phyloP scores from a whole-genome alignment of 768 basidiomycete species.

The Cystobasidium tubakii region DNA sequence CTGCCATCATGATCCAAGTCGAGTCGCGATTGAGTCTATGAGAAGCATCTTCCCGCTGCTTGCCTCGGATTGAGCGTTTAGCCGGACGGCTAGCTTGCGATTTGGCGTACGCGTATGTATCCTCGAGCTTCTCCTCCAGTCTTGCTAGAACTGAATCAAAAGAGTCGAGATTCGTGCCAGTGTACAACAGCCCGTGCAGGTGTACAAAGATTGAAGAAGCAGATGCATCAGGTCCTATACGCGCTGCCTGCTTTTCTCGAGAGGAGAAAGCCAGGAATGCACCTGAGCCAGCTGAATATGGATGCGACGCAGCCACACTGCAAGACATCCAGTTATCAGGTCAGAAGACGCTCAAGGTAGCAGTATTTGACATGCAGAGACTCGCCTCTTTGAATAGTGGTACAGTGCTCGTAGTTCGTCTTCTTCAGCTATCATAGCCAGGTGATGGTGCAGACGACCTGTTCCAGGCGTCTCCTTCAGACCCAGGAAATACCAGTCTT shows the following conservation, averaged over 20 bases:
- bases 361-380: constrained; percentile 16
- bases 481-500: constrained; percentile 87
- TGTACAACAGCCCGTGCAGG: constrained; percentile 95
- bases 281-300: constrained; percentile 80
- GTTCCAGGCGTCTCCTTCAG: constrained; percentile 84
- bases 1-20: constrained; percentile 96
- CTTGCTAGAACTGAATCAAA: constrained; percentile 74
- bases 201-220: constrained; percentile 76
- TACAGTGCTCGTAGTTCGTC: constrained; percentile 82
- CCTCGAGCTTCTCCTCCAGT: constrained; percentile 61
- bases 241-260: constrained; percentile 62
- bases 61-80: background rate
- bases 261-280: constrained; percentile 87
- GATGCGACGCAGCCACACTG: constrained; percentile 86
- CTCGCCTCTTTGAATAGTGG: constrained; percentile 89
- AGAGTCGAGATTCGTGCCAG: constrained; percentile 86
- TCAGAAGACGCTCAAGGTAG: background rate
- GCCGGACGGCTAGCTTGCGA: constrained; percentile 49
- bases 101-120: constrained; percentile 35
- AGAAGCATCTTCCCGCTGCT: constrained; percentile 12
- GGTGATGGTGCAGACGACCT: constrained; percentile 87
- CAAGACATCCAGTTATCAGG: constrained; percentile 15
- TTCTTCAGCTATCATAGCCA: constrained; percentile 75
- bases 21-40: constrained; percentile 38
- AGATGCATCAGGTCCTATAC: constrained; percentile 66